These are phyloP conservation scores for Puccinia brachypodii DNA, from an alignment of 1,284 basidiomycete species.

Conservation along the genomic window DNA sequence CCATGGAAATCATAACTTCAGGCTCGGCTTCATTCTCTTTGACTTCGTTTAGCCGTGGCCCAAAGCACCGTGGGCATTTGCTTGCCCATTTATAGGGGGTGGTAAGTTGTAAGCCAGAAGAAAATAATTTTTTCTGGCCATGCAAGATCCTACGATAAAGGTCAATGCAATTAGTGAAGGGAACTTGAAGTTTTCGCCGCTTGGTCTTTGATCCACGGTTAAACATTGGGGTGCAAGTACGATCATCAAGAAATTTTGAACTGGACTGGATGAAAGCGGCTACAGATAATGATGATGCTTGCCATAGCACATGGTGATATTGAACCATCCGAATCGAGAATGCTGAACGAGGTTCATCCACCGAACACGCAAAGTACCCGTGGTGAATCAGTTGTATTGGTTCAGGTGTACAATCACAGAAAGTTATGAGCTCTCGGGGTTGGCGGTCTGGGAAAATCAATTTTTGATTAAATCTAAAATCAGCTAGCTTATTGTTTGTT, in stretches of 20 bases:
- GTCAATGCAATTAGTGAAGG: not conserved
- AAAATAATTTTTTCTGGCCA: not conserved
- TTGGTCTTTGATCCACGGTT: not conserved
- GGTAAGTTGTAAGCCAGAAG: not conserved
- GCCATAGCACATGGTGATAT: slow-evolving; percentile 24
- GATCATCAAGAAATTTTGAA: not conserved
- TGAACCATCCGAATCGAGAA: slow-evolving; percentile 21
- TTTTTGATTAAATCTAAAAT: not conserved
- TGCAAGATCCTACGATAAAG: not conserved
- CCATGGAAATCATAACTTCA: not conserved
- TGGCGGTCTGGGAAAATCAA: not conserved
- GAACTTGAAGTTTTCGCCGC: not conserved
- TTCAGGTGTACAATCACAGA: slow-evolving; percentile 19
- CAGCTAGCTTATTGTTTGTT: too few relatives aligned
- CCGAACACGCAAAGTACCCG: slow-evolving; percentile 13
- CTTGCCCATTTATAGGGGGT: not conserved
- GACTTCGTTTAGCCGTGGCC: not conserved
- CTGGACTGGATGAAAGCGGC: not conserved
- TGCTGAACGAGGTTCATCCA: not conserved
- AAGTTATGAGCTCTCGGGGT: not conserved
- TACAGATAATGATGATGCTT: not conserved
- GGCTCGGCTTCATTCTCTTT: not conserved
- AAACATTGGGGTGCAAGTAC: not conserved
- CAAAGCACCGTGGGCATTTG: slow-evolving; percentile 23
- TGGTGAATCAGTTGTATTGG: not conserved